These are phyloP conservation scores for Globisporangium echinulatum DNA, from an alignment of 352 stramenopile species.

Conservation along the genomic window DNA sequence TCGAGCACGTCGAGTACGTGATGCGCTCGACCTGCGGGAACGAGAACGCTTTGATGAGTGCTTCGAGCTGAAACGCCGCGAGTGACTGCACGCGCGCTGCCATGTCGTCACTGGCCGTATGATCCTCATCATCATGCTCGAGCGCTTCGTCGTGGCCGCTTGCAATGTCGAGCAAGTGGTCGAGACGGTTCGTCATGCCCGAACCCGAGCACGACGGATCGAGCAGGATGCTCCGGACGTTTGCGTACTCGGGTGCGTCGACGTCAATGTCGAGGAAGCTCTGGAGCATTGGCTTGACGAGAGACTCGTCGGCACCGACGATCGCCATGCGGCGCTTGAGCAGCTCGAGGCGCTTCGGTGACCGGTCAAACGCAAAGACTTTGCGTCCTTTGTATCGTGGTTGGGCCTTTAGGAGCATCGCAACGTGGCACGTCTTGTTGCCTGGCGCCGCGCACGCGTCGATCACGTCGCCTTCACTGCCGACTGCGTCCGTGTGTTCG, in stretches of 20 bases:
- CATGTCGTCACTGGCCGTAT: slow-evolving; percentile 19
- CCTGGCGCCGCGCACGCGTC: slow-evolving; percentile 97
- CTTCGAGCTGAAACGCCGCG: slow-evolving; percentile 93
- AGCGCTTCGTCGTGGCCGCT: slow-evolving; percentile 49
- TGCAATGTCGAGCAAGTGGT: slow-evolving; percentile 87
- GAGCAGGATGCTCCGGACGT: slow-evolving; percentile 91
- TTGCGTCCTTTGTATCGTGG: slow-evolving; percentile 51
- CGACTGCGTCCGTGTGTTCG: slow-evolving; percentile 37
- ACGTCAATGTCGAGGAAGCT: slow-evolving; percentile 92
- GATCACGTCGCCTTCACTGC: slow-evolving; percentile 81
- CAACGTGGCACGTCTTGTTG: slow-evolving; percentile 98
- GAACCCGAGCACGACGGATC: slow-evolving; percentile 96
- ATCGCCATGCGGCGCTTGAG: slow-evolving; percentile 86
- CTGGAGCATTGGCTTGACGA: slow-evolving; percentile 78
- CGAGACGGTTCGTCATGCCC: slow-evolving; percentile 91
- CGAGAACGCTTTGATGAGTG: slow-evolving; percentile 91
- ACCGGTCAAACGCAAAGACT: slow-evolving; percentile 95
- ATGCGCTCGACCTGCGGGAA: slow-evolving; percentile 93
- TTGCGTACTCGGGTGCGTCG: slow-evolving; percentile 60
- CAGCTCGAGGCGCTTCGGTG: slow-evolving; percentile 77
- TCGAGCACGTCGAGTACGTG: slow-evolving; percentile 96
- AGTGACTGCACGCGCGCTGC: slow-evolving; percentile 85
- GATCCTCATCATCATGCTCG: slow-evolving; percentile 14
- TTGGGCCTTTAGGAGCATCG: slow-evolving; percentile 83
- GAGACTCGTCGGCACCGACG: slow-evolving; percentile 49